These are phyloP conservation scores for Arthrobotrys sphaeroides DNA, from an alignment of 2,329 filamentous ascomycete species.

Conservation along the genomic window DNA sequence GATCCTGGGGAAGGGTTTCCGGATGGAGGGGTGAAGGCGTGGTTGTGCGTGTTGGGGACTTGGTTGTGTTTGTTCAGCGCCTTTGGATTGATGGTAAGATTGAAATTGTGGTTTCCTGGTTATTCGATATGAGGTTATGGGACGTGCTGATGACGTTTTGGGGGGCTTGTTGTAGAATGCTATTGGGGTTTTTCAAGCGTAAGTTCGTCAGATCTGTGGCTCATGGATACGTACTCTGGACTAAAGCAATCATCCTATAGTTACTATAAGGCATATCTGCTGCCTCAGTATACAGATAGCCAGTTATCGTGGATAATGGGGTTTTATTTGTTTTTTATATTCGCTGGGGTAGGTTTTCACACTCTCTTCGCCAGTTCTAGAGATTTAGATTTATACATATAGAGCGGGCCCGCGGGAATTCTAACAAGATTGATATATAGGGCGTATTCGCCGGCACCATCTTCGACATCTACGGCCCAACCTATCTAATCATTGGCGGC, in stretches of 20 bases:
- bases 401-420: too few species aligned
- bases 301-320: slow-evolving; percentile 50
- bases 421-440: not conserved
- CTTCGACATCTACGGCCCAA: slow-evolving; percentile 49
- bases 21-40: slow-evolving; percentile 42
- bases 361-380: too few species aligned
- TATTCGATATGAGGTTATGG: not conserved
- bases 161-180: slow-evolving; percentile 19
- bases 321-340: slow-evolving; percentile 48
- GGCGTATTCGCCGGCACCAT: slow-evolving; percentile 42
- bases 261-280: slow-evolving; percentile 46
- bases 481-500: slow-evolving; percentile 35
- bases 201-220: not conserved
- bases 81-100: slow-evolving; percentile 46
- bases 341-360: slow-evolving; percentile 37
- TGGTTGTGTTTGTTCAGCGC: slow-evolving; percentile 50
- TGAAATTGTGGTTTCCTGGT: not conserved
- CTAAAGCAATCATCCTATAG: slow-evolving; percentile 5
- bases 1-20: slow-evolving; percentile 39
- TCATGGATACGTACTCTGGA: not conserved
- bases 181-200: slow-evolving; percentile 51
- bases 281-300: slow-evolving; percentile 49
- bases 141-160: not conserved
- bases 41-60: slow-evolving; percentile 46
- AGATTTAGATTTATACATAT: not conserved